Evolutionary conservation across 345 rosid genomes (phyloP).

Genomic region (Populus tremula): DNA sequence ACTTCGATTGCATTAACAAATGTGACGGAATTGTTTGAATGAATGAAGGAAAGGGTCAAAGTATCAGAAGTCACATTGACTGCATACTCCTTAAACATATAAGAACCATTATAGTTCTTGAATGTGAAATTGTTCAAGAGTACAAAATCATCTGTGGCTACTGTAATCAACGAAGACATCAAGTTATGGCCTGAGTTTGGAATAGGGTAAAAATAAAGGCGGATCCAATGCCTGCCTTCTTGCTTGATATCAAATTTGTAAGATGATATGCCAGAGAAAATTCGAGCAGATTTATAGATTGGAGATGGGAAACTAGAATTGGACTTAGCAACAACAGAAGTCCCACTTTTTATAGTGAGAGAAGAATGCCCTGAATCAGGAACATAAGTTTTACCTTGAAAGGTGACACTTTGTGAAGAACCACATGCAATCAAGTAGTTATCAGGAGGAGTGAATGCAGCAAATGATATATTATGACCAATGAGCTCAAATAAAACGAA

Average conservation of each 20-base stretch:
- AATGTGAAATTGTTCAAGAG: slow-evolving; percentile 85
- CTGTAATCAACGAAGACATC: slow-evolving; percentile 57
- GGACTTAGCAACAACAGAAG: slow-evolving; percentile 45
- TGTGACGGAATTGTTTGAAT: slow-evolving; percentile 65
- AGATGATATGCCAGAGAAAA: slow-evolving; percentile 65
- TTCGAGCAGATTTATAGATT: slow-evolving; percentile 73
- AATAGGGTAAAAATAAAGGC: slow-evolving; percentile 80
- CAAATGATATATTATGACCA: slow-evolving; percentile 34
- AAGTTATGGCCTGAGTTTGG: slow-evolving; percentile 52
- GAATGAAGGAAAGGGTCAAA: slow-evolving; percentile 65
- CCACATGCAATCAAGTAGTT: slow-evolving; percentile 87
- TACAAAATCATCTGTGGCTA: slow-evolving; percentile 71
- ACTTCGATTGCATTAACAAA: slow-evolving; percentile 95
- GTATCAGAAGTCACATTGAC: slow-evolving; percentile 68
- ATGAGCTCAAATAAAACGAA: slow-evolving; percentile 41
- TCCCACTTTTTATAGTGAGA: slow-evolving; percentile 51
- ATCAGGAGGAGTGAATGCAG: slow-evolving; percentile 62
- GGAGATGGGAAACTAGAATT: slow-evolving; percentile 51
- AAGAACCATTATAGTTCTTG: slow-evolving; percentile 52
- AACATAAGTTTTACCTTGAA: slow-evolving; percentile 69
- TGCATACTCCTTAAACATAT: slow-evolving; percentile 84
- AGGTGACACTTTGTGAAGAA: slow-evolving; percentile 61
- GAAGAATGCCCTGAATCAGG: slow-evolving; percentile 66
- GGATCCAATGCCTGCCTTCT: slow-evolving; percentile 93
- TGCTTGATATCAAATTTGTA: slow-evolving; percentile 63